phyloP scores from a whole-genome alignment of 2,329 filamentous ascomycete species.

The Epichloe coenophiala region DNA sequence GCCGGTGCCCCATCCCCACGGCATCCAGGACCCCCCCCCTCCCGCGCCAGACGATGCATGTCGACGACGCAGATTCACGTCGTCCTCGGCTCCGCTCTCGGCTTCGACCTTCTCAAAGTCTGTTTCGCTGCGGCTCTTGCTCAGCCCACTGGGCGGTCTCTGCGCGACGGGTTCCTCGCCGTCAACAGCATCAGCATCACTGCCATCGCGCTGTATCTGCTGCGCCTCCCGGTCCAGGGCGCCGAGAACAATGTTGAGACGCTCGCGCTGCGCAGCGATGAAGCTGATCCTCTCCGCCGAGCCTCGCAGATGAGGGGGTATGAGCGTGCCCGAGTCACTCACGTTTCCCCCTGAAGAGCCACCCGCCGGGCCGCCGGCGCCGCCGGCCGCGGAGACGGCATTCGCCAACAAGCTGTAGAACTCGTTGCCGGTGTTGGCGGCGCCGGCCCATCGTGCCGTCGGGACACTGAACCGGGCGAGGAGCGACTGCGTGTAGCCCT shows the following conservation, averaged over 20 bases:
- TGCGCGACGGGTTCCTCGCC: constrained; percentile 21
- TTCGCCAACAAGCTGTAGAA: constrained; percentile 67
- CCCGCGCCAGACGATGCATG: constrained; percentile 12
- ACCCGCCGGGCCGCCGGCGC: constrained; percentile 22
- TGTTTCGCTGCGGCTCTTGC: constrained; percentile 71
- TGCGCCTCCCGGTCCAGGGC: constrained; percentile 70
- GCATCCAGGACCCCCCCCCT: constrained; percentile 29
- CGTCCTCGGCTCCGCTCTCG: constrained; percentile 50
- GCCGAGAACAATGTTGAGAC: constrained; percentile 57
- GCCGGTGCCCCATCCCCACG: constrained; percentile 30
- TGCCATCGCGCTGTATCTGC: constrained; percentile 34
- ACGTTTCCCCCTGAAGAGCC: constrained; percentile 6
- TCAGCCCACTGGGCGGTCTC: constrained; percentile 42
- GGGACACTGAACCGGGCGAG: constrained; percentile 81
- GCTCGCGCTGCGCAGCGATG: constrained; percentile 66
- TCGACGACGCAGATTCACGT: constrained; percentile 22
- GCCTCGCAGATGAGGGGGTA: constrained; percentile 54
- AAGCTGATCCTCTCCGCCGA: constrained; percentile 58
- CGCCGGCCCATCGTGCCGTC: constrained; percentile 42
- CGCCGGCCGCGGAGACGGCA: constrained; percentile 52
- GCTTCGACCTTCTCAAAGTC: constrained; percentile 85
- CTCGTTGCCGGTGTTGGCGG: constrained; percentile 40
- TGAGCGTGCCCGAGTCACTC: constrained; percentile 42
- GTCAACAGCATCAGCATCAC: constrained; percentile 15
- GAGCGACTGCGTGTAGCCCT: constrained; percentile 65